These are phyloP conservation scores for Chytridium lagenaria DNA, from an alignment of 371 early-diverging fungal genomes.

Conservation along the genomic window DNA sequence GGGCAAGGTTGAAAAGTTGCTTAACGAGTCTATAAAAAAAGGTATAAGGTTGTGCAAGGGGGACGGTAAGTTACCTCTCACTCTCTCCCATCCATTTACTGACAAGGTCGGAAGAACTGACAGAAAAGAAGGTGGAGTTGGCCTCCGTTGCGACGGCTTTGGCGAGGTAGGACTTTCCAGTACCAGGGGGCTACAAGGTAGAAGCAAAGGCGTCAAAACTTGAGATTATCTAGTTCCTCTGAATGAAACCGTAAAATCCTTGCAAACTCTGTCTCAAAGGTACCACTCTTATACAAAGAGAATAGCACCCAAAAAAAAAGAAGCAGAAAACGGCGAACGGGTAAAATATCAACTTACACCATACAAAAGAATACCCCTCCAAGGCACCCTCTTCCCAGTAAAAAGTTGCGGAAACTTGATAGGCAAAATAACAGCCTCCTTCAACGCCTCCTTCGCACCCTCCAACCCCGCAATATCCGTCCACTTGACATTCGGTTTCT, in stretches of 20 bases:
- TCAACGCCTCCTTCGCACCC: slow-evolving; percentile 96
- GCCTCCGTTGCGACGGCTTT: slow-evolving; percentile 98
- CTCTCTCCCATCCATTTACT: slow-evolving; percentile 98
- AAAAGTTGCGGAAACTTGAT: slow-evolving; percentile 97
- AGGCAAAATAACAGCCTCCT: slow-evolving; percentile 98
- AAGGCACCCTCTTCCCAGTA: slow-evolving; percentile 91
- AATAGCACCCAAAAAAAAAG: slow-evolving; percentile 5
- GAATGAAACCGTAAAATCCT: no score
- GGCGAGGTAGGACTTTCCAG: slow-evolving; percentile 97
- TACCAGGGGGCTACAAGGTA: slow-evolving; percentile 96
- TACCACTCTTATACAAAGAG: no score
- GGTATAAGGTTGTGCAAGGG: slow-evolving; percentile 4
- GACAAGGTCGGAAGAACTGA: slow-evolving; percentile 94
- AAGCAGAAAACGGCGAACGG: not conserved
- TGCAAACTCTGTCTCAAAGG: no score
- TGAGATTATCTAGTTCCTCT: not conserved
- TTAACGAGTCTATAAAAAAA: slow-evolving; percentile 75
- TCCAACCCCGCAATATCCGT: slow-evolving; percentile 98
- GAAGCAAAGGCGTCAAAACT: slow-evolving; percentile 41
- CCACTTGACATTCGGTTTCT: slow-evolving; percentile 96
- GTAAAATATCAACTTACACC: slow-evolving; percentile 56
- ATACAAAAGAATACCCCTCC: slow-evolving; percentile 97
- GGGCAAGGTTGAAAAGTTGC: slow-evolving; percentile 92
- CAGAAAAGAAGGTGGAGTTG: slow-evolving; percentile 92
- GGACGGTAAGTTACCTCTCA: slow-evolving; percentile 69